A percentile compares a stretch with the other conserved stretches of the same genome.
phyloP scores from a whole-genome alignment of 1,284 basidiomycete species.

The Boletellus deceptivus region DNA sequence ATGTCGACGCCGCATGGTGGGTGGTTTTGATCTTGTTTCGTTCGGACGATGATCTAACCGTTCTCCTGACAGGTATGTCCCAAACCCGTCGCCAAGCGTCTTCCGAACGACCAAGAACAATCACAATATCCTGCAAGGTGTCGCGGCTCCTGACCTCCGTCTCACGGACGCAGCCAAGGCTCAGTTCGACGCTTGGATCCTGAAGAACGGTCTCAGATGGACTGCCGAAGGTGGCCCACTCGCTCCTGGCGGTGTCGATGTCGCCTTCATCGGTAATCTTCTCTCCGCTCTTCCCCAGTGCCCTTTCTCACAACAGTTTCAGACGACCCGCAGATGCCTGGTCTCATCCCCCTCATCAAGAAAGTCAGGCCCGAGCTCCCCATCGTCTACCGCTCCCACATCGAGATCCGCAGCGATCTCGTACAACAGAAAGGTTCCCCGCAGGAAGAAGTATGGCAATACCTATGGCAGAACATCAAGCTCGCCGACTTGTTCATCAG shows the following conservation, averaged over 20 bases:
- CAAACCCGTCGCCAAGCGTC: constrained; percentile 80
- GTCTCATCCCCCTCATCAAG: constrained; percentile 83
- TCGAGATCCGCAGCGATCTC: constrained; percentile 82
- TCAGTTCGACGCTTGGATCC: constrained; percentile 84
- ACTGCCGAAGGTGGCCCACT: constrained; percentile 76
- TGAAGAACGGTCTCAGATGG: constrained; percentile 81
- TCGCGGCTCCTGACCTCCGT: constrained; percentile 70
- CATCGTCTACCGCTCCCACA: constrained; percentile 87
- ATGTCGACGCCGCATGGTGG: constrained; percentile 80
- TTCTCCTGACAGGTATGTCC: constrained; percentile 68
- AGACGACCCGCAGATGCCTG: constrained; percentile 86
- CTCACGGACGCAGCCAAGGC: constrained; percentile 74
- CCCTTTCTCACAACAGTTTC: constrained; percentile 10
- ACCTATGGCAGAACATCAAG: constrained; percentile 86
- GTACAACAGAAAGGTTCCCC: constrained; percentile 72
- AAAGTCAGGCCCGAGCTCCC: constrained; percentile 77
- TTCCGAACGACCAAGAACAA: constrained; percentile 93
- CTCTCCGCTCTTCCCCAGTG: background rate
- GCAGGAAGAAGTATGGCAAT: constrained; percentile 86
- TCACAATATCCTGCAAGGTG: constrained; percentile 86
- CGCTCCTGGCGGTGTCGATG: constrained; percentile 74
- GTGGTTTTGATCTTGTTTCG: constrained; percentile 18
- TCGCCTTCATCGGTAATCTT: constrained; percentile 74
- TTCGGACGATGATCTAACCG: constrained; percentile 5
- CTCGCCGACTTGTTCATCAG: constrained; percentile 84